phyloP scores from a whole-genome alignment of 495 filamentous ascomycete genomes.

The Aspergillus affinis region DNA sequence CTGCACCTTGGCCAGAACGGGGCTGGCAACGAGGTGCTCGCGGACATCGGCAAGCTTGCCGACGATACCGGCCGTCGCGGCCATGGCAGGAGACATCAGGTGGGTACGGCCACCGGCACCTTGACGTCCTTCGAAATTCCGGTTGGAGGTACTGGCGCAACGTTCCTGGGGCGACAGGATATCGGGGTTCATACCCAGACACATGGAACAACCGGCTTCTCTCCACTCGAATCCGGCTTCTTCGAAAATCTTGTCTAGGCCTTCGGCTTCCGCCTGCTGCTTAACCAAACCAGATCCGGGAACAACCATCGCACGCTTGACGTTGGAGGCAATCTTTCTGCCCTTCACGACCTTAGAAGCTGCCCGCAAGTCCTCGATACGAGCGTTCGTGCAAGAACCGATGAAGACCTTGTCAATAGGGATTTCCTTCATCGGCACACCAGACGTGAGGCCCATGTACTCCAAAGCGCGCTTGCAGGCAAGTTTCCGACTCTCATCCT shows the following conservation, averaged over 20 bases:
- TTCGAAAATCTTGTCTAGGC: constrained; percentile 86
- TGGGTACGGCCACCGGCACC: constrained; percentile 92
- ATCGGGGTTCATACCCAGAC: constrained; percentile 98
- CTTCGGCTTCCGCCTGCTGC: constrained; percentile 86
- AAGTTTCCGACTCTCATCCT: constrained; percentile 71
- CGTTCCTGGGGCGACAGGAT: constrained; percentile 92
- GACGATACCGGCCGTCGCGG: constrained; percentile 82
- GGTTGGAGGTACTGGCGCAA: constrained; percentile 93
- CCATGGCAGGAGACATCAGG: constrained; percentile 96
- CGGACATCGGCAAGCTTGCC: constrained; percentile 92
- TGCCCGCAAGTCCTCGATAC: constrained; percentile 92
- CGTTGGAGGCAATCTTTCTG: constrained; percentile 77
- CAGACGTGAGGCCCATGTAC: constrained; percentile 90
- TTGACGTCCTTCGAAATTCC: constrained; percentile 97
- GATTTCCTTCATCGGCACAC: constrained; percentile 88
- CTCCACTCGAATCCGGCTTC: constrained; percentile 97
- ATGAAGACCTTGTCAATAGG: constrained; percentile 95
- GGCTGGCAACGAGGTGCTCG: constrained; percentile 63
- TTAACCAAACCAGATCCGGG: constrained; percentile 95
- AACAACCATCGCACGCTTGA: constrained; percentile 94
- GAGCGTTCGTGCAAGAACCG: constrained; percentile 94
- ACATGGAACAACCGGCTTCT: constrained; percentile 98
- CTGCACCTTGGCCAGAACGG: constrained; percentile 56
- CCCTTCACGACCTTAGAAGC: constrained; percentile 84
- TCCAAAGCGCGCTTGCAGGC: constrained; percentile 79